Evolutionary conservation across 345 rosid genomes (phyloP).

Genomic region (Citrus sp.): DNA sequence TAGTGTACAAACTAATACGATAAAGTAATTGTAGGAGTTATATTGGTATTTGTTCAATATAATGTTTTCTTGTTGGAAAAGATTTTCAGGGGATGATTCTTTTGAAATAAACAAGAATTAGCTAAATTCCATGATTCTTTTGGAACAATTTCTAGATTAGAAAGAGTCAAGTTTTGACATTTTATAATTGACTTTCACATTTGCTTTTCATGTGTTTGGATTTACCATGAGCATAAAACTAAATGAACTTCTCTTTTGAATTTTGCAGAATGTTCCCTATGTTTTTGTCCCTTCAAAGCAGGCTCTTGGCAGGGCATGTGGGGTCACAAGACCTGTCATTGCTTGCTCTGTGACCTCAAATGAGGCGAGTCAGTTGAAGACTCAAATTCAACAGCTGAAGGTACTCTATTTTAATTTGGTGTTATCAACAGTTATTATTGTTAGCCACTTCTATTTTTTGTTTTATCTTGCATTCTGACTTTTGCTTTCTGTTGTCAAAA

Average conservation of each 20-base stretch:
- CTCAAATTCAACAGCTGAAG: conserved; percentile 87
- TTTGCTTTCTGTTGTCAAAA: not conserved
- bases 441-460: not conserved
- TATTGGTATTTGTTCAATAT: not conserved
- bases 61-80: not conserved
- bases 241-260: not conserved
- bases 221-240: not conserved
- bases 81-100: not conserved
- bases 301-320: conserved; percentile 97
- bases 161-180: not conserved
- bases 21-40: not conserved
- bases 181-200: not conserved
- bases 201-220: not conserved
- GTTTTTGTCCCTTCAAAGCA: conserved; percentile 97
- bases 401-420: conserved; percentile 23
- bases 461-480: not conserved
- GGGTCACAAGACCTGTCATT: conserved; percentile 93
- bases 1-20: not conserved
- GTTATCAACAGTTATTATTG: not conserved
- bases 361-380: conserved; percentile 82
- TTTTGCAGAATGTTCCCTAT: conserved; percentile 88
- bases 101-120: not conserved
- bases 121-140: not conserved
- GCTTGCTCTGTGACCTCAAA: conserved; percentile 84
- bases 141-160: not conserved